A percentile compares a stretch with the other conserved stretches of the same genome.
phyloP scores from a whole-genome alignment of 2,329 filamentous ascomycete genomes.

The Rugonectria rugulosa region DNA sequence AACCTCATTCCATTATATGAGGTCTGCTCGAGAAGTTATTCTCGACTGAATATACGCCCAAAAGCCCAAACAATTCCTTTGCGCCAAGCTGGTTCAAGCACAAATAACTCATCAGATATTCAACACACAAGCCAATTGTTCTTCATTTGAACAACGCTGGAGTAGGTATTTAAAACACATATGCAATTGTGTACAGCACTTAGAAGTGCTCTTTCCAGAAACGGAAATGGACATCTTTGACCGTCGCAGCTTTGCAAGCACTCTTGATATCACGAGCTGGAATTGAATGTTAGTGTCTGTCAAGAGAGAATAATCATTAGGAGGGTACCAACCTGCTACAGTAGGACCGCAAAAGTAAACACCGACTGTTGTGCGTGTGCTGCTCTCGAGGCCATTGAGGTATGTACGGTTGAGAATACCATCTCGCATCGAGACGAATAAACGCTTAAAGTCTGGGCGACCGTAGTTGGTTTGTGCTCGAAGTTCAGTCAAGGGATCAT shows the following conservation, averaged over 20 bases:
- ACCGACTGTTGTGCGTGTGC: conserved; percentile 83
- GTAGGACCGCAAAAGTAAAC: conserved; percentile 98
- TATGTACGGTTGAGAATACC: conserved; percentile 88
- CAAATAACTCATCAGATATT: conserved; percentile 3
- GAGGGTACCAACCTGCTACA: conserved; percentile 59
- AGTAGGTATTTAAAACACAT: conserved; percentile 33
- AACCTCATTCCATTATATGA: too few species aligned
- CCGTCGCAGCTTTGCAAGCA: conserved; percentile 77
- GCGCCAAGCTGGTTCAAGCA: conserved; percentile 12
- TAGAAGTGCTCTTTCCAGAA: conserved; percentile 99
- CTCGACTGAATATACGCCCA: conserved; percentile 20
- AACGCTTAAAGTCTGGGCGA: conserved; percentile 82
- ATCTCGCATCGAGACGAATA: conserved; percentile 86
- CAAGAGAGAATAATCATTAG: not conserved
- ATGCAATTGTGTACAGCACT: conserved; percentile 19
- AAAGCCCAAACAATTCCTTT: conserved; percentile 13
- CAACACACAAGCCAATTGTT: conserved; percentile 1
- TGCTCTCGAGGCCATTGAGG: conserved; percentile 80
- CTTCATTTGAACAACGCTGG: conserved; percentile 17
- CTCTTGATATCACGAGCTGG: conserved; percentile 83
- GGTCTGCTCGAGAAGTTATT: conserved; percentile 5
- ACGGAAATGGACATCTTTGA: conserved; percentile 85
- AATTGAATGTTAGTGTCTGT: conserved; percentile 46
- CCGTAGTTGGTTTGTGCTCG: conserved; percentile 93
- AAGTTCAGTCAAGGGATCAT: conserved; percentile 92